phyloP scores from a whole-genome alignment of 1,284 basidiomycete genomes.

The Mycena sp. region DNA sequence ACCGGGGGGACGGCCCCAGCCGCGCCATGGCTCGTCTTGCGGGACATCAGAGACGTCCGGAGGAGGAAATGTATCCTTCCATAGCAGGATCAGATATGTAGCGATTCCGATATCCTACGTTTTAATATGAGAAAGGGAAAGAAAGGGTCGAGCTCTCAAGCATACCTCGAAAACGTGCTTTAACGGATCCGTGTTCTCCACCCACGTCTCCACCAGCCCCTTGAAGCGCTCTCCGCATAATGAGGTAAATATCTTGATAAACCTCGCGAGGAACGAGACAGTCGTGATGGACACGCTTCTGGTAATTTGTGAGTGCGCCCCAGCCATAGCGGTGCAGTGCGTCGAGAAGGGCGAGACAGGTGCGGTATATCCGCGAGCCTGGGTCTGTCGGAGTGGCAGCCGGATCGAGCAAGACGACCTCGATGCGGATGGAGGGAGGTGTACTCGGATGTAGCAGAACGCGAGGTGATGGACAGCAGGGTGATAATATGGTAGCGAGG shows the following conservation, averaged over 20 bases:
- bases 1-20: slow-evolving; percentile 80
- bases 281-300: slow-evolving; percentile 90
- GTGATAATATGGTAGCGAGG: slow-evolving; percentile 80
- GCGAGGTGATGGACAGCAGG: slow-evolving; percentile 78
- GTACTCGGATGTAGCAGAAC: slow-evolving; percentile 65
- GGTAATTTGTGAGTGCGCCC: slow-evolving; percentile 83
- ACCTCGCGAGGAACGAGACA: slow-evolving; percentile 77
- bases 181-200: slow-evolving; percentile 82
- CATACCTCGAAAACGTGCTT: slow-evolving; percentile 89
- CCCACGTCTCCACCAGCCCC: slow-evolving; percentile 77
- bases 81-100: slow-evolving; percentile 91
- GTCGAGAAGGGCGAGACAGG: slow-evolving; percentile 83
- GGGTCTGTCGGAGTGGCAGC: slow-evolving; percentile 56
- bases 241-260: slow-evolving; percentile 92
- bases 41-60: slow-evolving; percentile 16
- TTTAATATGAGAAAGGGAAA: slow-evolving; percentile 41
- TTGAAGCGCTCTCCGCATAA: slow-evolving; percentile 88
- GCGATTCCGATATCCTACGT: slow-evolving; percentile 95
- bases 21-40: slow-evolving; percentile 61
- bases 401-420: slow-evolving; percentile 59
- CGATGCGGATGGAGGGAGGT: slow-evolving; percentile 57
- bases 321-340: slow-evolving; percentile 87
- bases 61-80: slow-evolving; percentile 74
- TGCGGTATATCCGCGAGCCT: slow-evolving; percentile 79
- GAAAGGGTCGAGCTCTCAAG: neutral